These are phyloP conservation scores for Aspergillus biplanus DNA, from an alignment of 495 filamentous ascomycete genomes.

Conservation along the genomic window DNA sequence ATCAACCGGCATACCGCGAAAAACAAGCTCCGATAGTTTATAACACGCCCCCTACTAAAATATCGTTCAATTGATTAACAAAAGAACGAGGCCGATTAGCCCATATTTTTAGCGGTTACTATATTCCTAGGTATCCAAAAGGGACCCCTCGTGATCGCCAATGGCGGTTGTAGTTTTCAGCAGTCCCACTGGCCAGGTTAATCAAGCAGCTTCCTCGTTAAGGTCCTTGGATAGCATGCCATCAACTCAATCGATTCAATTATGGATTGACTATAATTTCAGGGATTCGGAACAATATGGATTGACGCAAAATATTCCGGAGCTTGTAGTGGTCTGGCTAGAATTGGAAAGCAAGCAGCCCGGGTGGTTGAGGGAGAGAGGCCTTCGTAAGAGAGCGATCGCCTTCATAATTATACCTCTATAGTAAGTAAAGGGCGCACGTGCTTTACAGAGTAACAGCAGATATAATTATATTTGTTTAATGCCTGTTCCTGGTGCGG, in stretches of 20 bases:
- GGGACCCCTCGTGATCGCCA: too few species aligned
- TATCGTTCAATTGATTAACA: neutral
- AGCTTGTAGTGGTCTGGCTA: neutral
- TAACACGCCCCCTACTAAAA: neutral
- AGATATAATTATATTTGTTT: too few species aligned
- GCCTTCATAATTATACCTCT: neutral
- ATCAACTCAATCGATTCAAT: too few species aligned
- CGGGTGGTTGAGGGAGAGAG: neutral
- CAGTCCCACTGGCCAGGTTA: too few species aligned
- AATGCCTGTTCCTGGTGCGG: too few species aligned
- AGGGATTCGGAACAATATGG: neutral
- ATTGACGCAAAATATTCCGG: neutral
- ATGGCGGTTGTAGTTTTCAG: too few species aligned
- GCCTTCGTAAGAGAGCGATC: neutral
- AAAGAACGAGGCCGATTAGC: neutral
- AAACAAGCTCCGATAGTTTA: neutral
- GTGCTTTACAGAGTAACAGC: too few species aligned
- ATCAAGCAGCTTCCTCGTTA: too few species aligned
- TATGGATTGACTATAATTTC: neutral
- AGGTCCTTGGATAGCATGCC: too few species aligned
- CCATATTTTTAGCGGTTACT: neutral
- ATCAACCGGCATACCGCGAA: neutral
- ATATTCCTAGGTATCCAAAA: too few species aligned
- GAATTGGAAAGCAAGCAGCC: neutral
- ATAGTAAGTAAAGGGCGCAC: too few species aligned